These are phyloP conservation scores for Canna indica DNA, from an alignment of 176 grass and related monocot genomes.

Conservation along the genomic window DNA sequence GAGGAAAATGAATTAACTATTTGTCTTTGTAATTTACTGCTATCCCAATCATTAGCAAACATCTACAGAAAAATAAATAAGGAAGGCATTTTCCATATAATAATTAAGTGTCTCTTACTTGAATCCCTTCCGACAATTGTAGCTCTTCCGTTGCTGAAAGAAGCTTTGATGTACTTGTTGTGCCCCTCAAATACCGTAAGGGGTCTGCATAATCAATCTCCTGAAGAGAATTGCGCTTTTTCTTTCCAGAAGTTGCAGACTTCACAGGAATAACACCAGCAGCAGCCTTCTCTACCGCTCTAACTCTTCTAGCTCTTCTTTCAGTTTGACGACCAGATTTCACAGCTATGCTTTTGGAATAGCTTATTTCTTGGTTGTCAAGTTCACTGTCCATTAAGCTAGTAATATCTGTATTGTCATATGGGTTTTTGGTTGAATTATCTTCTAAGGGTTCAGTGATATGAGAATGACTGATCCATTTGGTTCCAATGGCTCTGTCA, in stretches of 20 bases:
- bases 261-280: conserved; percentile 12
- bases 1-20: neutral
- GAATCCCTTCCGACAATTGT: conserved; percentile 51
- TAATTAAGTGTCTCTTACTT: conserved; percentile 18
- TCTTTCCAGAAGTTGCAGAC: conserved; percentile 22
- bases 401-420: conserved; percentile 14
- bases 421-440: conserved; percentile 22
- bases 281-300: conserved; percentile 37
- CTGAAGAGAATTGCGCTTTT: conserved; percentile 30
- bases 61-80: neutral
- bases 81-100: neutral
- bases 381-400: conserved; percentile 16
- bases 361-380: neutral
- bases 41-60: neutral
- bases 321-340: conserved; percentile 44
- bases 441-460: neutral
- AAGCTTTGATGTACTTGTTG: conserved; percentile 36
- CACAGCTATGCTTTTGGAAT: conserved; percentile 31
- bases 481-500: neutral
- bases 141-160: conserved; percentile 56
- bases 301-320: conserved; percentile 41
- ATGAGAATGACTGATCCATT: neutral
- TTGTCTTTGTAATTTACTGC: neutral
- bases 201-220: conserved; percentile 30
- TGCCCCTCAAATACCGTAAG: conserved; percentile 50